phyloP scores from a whole-genome alignment of 345 rosid species.

The Acer negundo region DNA sequence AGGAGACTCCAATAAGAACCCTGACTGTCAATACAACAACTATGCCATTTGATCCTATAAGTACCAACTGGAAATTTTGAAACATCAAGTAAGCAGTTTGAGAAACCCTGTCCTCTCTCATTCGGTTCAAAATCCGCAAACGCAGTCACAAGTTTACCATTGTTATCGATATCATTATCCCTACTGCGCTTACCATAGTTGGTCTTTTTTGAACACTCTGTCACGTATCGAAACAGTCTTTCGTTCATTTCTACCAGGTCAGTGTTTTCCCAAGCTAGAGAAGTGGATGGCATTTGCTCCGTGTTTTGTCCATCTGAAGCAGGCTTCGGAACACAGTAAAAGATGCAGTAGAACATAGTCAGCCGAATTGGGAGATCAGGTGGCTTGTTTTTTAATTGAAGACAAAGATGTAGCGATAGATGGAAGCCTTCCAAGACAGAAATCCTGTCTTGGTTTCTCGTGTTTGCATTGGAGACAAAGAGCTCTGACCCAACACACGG shows the following conservation, averaged over 20 bases:
- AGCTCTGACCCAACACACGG: conserved; percentile 75
- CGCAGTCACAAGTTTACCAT: conserved; percentile 21
- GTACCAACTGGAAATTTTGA: conserved; percentile 60
- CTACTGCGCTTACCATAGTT: conserved; percentile 22
- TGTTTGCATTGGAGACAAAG: conserved; percentile 43
- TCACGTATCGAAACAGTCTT: conserved; percentile 46
- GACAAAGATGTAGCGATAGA: conserved; percentile 66
- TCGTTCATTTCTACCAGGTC: conserved; percentile 46
- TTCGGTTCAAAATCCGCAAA: conserved; percentile 51
- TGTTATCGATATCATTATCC: conserved; percentile 9
- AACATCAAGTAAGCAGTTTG: conserved; percentile 76
- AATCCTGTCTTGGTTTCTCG: conserved; percentile 30
- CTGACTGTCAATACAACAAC: conserved; percentile 61
- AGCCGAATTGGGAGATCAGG: conserved; percentile 30
- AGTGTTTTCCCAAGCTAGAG: conserved; percentile 49
- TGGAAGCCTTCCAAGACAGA: conserved; percentile 50
- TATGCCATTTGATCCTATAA: conserved; percentile 73
- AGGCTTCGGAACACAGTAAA: conserved; percentile 39
- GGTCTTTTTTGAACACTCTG: conserved; percentile 29
- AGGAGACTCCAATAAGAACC: conserved; percentile 81
- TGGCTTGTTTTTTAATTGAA: conserved; percentile 60
- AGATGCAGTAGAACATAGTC: conserved; percentile 57
- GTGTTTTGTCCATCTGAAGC: conserved; percentile 26
- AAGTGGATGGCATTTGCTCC: conserved; percentile 18
- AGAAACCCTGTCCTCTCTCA: conserved; percentile 69